These are phyloP conservation scores for Ceratobasidium sp. DNA, from an alignment of 1,284 basidiomycete species.

Conservation along the genomic window DNA sequence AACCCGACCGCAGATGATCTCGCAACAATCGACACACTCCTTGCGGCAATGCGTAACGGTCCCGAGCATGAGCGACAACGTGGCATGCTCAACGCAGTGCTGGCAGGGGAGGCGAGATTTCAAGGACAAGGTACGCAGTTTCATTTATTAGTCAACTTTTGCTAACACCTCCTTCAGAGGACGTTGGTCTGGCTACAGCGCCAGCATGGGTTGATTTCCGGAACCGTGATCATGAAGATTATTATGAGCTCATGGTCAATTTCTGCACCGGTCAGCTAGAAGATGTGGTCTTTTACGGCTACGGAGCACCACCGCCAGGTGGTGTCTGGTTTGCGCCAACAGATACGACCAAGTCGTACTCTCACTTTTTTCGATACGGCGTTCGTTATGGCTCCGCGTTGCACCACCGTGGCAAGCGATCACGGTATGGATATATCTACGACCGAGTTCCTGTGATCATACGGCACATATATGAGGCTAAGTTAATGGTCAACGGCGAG, in stretches of 20 bases:
- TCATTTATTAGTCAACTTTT: too few relatives aligned
- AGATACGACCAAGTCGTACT: background rate
- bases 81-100: too few relatives aligned
- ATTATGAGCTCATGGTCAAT: background rate
- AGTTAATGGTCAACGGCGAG: background rate
- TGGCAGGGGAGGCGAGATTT: too few relatives aligned
- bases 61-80: conserved; percentile 1
- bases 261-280: background rate
- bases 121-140: too few relatives aligned
- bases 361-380: background rate
- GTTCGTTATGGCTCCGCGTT: conserved; percentile 1
- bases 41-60: background rate
- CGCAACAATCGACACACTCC: background rate
- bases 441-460: background rate
- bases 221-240: background rate
- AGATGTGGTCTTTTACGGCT: background rate
- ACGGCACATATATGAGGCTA: background rate
- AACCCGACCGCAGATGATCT: background rate
- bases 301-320: background rate
- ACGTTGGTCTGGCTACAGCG: background rate
- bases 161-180: too few relatives aligned
- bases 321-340: background rate
- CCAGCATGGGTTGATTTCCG: background rate
- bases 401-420: conserved; percentile 10
- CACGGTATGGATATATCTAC: conserved; percentile 2